Base-by-base conservation (phyloP, 75 land plant genomes). In the Cryptomeria japonica region DNA sequence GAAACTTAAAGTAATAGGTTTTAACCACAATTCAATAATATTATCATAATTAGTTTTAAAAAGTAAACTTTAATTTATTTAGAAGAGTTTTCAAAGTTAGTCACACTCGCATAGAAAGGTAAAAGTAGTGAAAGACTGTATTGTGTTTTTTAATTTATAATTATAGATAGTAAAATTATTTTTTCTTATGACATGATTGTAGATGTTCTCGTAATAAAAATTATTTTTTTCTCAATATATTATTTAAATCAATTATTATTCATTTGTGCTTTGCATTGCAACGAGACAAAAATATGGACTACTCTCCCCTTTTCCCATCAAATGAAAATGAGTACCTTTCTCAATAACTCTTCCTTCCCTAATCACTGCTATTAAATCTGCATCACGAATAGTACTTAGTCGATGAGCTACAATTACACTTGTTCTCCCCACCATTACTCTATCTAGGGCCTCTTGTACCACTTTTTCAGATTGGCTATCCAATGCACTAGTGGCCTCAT, bases 401-500 rank as follows among this genome's bases (percentile, higher is more conserved):
- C 96, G 87, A 86, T 96, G 97, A 5, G 97, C 96, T 87, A 96
- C 95, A 84, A 96, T 93, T 53, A 96, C 92, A 78, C 93, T 95
- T 0, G 98, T 96, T 86, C 95, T 84, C 25, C 95, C 95, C 90
- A 94, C 93, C 96, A 93, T 94, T 55, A 94, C 90, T 15, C 94
- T 85, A 83, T 96, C 98, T 76, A 96, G 89, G 19, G 98, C 98
- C 19, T 90, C 93, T 70, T 96, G 95, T 82, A 96, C 98, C 46
- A 91, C 86, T 88, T 91, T 91, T 92, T 95, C 97, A n/a, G 98
- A 95, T 61, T 95, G 91, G 34, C 92, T 87, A 84, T 96, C 98
- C 49, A 96, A 93, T 37, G 97, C 96, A 72, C 96, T 96, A 1
- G 97, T 96, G 3, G 96, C 97, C 90, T 96, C 97, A 87, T 96